A percentile compares a stretch with the other conserved stretches of the same genome.
Conservation (phyloP, 108 stramenopile genomes). For the Nannochloropsis gaditana region DNA sequence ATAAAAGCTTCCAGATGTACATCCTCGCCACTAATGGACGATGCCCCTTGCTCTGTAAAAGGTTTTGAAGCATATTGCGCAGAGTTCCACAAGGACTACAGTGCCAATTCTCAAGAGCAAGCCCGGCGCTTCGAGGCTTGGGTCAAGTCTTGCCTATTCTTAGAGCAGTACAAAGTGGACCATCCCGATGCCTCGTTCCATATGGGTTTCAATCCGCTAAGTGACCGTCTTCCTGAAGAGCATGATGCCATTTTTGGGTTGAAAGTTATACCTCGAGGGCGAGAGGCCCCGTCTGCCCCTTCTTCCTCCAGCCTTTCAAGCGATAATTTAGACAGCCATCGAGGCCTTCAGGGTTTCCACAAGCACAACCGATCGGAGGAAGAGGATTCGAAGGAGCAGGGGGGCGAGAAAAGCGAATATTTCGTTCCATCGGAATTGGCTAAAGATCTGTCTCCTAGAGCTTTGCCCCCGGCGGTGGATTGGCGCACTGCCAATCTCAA, state of each 20-base stretch:
- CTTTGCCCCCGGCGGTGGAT: neutral
- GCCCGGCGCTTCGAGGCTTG: neutral
- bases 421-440: conserved; percentile 6
- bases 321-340: neutral
- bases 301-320: neutral
- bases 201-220: neutral
- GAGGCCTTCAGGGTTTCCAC: conserved; percentile 17
- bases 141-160: neutral
- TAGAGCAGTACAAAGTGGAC: neutral
- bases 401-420: neutral
- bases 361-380: neutral
- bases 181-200: neutral
- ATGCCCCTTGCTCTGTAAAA: neutral
- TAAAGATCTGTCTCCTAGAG: neutral
- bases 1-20: no score
- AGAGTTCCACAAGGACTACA: conserved; percentile 20
- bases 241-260: conserved; percentile 10
- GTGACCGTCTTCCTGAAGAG: conserved; percentile 5
- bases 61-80: neutral
- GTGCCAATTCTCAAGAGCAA: neutral
- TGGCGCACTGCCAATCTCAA: neutral
- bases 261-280: neutral
- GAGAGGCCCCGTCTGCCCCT: neutral
- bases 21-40: no score
- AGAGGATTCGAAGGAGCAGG: neutral